Conservation (phyloP, 192 early-diverging fungal genomes). For the Diversispora epigaea region DNA sequence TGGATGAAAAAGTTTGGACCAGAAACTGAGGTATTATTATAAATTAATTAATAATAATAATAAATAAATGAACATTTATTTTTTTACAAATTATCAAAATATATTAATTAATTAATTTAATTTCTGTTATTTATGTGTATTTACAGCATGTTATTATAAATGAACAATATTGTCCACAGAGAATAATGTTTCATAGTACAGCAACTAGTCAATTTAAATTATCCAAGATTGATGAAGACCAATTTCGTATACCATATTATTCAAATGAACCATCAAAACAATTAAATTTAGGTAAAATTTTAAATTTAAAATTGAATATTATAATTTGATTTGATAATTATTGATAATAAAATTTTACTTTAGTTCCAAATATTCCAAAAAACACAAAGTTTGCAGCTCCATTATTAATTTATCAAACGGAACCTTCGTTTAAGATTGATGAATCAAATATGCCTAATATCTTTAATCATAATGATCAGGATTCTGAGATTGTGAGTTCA, state of each 20-base stretch:
- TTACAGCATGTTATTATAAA: slow-evolving; percentile 70
- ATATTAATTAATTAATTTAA: not conserved
- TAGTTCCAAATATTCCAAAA: slow-evolving; percentile 24
- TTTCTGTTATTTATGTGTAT: not conserved
- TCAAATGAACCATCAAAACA: slow-evolving; percentile 43
- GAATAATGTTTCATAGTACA: slow-evolving; percentile 65
- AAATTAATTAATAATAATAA: no score
- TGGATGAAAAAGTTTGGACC: slow-evolving; percentile 77
- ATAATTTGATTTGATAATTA: not conserved
- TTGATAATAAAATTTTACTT: not conserved
- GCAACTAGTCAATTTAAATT: slow-evolving; percentile 65
- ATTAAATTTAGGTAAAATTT: slow-evolving; percentile 26
- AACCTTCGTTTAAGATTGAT: slow-evolving; percentile 62
- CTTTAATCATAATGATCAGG: slow-evolving; percentile 31
- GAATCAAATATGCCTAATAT: slow-evolving; percentile 32
- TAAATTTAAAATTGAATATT: not conserved
- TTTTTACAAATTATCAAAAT: not conserved
- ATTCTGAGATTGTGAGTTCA: slow-evolving; percentile 21
- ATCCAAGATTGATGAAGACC: slow-evolving; percentile 57
- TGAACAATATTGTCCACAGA: slow-evolving; percentile 62
- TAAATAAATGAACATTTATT: no score
- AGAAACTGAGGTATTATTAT: slow-evolving; percentile 53
- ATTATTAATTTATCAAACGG: slow-evolving; percentile 60
- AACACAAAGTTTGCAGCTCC: slow-evolving; percentile 31
- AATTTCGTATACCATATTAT: slow-evolving; percentile 75